Base-by-base conservation (phyloP, 768 basidiomycete species). In the Mycena indigotica region DNA sequence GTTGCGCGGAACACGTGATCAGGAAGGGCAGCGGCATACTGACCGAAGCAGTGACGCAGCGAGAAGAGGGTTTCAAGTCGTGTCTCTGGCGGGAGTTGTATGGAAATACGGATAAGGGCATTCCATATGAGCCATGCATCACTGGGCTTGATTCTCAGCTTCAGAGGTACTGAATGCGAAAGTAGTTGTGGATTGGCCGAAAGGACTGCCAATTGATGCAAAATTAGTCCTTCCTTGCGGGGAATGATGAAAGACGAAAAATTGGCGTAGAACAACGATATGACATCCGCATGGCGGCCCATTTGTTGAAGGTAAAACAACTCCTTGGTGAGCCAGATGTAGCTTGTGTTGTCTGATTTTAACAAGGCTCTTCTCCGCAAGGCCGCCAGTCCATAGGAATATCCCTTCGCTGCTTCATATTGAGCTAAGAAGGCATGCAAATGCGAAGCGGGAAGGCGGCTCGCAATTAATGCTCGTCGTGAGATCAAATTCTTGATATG, bases 61-160 rank as follows among this genome's bases (percentile, higher is more conserved):
- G 40, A 8, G 17, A 32, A 28, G 2, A 63, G 55, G 1, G 53
- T 17, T 48, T 32, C 44, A 35, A 57, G 52, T 21, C 56, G 5
- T 4, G 5, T 24, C 21, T 13, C 28, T n/a, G 4, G 5, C n/a
- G 57, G 50, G 17, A 51, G 10, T 8, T n/a, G n/a, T 29, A 49
- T 30, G 21, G 52, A 25, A 41, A 63, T 55, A 39, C 55, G 62
- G n/a, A 63, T 49, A 16, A 63, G 55, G 4, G 62, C 57, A 45
- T 63, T 55, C 62, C 62, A 63, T 4, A 60, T 28, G n/a, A 63
- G 12, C 62, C 62, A 63, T 5, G 62, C 52, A 15, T 63, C 58
- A 1, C 58, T 53, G 2, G 13, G 17, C 5, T 44, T 38, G 23
- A 63, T 63, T 3, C 25, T 2, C 28, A 63, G 26, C n/a, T 40